Percentiles rank a stretch among this genome's conserved stretches.
Evolutionary conservation across 2,329 filamentous ascomycete species (phyloP).

Genomic region (Tolypocladium pustulatum): DNA sequence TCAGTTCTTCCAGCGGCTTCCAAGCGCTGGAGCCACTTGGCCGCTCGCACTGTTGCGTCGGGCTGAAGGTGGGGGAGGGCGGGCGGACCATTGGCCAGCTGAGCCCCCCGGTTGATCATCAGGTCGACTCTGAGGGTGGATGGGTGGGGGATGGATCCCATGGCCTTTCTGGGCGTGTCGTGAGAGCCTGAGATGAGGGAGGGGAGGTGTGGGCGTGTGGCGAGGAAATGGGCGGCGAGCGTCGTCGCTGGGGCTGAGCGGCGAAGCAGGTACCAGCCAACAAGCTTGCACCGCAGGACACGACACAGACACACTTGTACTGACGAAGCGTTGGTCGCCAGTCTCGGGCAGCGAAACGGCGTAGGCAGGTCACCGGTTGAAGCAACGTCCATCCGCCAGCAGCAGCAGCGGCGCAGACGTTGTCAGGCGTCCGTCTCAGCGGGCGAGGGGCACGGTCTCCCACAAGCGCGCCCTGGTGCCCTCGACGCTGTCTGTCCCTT

Average conservation of each 20-base stretch:
- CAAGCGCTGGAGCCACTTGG: slow-evolving; percentile 3
- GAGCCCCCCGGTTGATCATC: slow-evolving; percentile 10
- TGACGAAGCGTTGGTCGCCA: not conserved
- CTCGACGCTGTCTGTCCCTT: not conserved
- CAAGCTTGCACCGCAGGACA: not conserved
- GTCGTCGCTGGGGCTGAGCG: not conserved
- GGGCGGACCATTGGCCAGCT: slow-evolving; percentile 7
- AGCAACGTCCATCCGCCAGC: not conserved
- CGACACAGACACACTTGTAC: not conserved
- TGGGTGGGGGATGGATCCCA: not conserved
- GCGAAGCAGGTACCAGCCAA: not conserved
- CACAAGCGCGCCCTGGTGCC: not conserved
- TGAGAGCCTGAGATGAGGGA: not conserved
- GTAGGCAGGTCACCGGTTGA: not conserved
- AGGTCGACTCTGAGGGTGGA: slow-evolving; percentile 6
- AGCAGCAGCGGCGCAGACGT: not conserved
- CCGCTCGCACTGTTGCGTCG: slow-evolving; percentile 1
- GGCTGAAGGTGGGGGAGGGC: slow-evolving; percentile 2
- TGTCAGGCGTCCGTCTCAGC: not conserved
- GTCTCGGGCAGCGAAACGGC: not conserved
- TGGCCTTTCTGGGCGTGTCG: not conserved
- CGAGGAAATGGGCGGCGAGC: not conserved
- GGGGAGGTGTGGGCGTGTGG: not conserved
- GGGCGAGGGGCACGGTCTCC: not conserved
- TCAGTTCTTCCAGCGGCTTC: slow-evolving; percentile 10